phyloP scores from a whole-genome alignment of 805 yeast species.

The Starmerella asiatica region DNA sequence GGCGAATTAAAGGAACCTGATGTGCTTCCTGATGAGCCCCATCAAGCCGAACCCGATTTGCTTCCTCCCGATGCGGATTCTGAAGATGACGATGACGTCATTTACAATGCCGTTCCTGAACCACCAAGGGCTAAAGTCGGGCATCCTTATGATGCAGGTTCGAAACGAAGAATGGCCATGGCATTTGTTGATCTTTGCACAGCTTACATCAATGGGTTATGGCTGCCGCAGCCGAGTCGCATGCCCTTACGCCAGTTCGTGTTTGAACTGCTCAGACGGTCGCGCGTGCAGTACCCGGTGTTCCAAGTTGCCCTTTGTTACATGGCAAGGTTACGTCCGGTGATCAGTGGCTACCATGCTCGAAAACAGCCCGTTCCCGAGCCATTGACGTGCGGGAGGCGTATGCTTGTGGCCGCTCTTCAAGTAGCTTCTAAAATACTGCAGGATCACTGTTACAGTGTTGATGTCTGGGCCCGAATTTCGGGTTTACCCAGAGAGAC shows the following conservation, averaged over 20 bases:
- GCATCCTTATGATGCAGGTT: conserved; percentile 9
- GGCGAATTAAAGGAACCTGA: no score
- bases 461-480: conserved; percentile 61
- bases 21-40: no score
- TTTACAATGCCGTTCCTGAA: no score
- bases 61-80: no score
- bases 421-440: conserved; percentile 60
- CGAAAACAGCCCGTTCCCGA: conserved; percentile 5
- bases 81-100: no score
- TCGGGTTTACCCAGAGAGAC: conserved; percentile 47
- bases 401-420: conserved; percentile 52
- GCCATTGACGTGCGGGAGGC: conserved; percentile 40
- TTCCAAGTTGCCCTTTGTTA: conserved; percentile 58
- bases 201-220: conserved; percentile 12
- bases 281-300: conserved; percentile 46
- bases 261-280: conserved; percentile 32
- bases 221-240: conserved; percentile 14
- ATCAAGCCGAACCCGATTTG: no score
- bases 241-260: conserved; percentile 29
- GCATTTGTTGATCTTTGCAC: conserved; percentile 16
- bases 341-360: conserved; percentile 4
- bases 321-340: conserved; percentile 35
- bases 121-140: no score
- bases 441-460: conserved; percentile 58
- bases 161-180: conserved; percentile 13